Evolutionary conservation across 306 rosid genomes (phyloP).

Genomic region (Luffa acutangula): DNA sequence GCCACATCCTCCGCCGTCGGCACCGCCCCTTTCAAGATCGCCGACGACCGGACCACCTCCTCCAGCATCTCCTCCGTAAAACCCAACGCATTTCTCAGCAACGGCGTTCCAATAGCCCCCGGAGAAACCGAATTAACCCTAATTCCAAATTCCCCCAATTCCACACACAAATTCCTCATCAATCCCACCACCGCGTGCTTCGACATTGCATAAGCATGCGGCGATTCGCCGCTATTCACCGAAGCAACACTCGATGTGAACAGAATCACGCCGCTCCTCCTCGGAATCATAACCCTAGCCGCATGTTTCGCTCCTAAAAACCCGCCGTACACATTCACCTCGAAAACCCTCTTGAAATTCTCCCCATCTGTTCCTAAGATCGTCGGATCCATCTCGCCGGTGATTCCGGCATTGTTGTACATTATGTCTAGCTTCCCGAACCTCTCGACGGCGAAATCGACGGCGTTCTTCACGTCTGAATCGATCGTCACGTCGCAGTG

Average conservation of each 20-base stretch:
- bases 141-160: conserved; percentile 49
- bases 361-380: conserved; percentile 9
- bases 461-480: conserved; percentile 32
- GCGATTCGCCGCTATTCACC: conserved; percentile 18
- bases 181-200: conserved; percentile 68
- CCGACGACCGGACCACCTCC: conserved; percentile 10
- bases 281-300: conserved; percentile 47
- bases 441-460: conserved; percentile 32
- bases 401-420: conserved; percentile 58
- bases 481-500: conserved; percentile 56
- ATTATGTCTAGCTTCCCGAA: conserved; percentile 55
- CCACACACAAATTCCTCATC: conserved; percentile 47
- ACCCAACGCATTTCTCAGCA: conserved; percentile 20
- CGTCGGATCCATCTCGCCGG: conserved; percentile 12
- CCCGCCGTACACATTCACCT: conserved; percentile 46
- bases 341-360: conserved; percentile 42
- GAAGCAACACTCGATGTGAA: conserved; percentile 51
- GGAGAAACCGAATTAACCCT: conserved; percentile 61
- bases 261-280: conserved; percentile 35
- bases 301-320: conserved; percentile 70
- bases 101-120: conserved; percentile 34
- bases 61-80: conserved; percentile 17
- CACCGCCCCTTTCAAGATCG: conserved; percentile 23
- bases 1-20: conserved; percentile 26
- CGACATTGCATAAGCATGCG: conserved; percentile 44